Conservation (phyloP, 495 filamentous ascomycete genomes). For the Penicillium paradoxum region DNA sequence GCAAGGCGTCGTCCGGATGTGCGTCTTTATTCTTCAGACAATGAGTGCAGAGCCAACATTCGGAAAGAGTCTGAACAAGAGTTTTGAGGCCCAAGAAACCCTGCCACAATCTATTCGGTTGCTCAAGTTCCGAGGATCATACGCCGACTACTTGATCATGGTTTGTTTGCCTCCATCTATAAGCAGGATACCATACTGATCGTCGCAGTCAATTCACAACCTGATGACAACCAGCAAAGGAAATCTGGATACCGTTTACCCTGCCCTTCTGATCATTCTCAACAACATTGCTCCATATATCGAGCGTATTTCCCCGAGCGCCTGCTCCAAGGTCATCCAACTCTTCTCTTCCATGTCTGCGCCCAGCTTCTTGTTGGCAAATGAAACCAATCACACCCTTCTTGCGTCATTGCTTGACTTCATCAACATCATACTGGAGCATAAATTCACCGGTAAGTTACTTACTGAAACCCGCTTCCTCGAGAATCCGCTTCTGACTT, state of each 20-base stretch:
- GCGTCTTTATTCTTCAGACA: constrained; percentile 92
- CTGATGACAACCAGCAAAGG: constrained; percentile 91
- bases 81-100: constrained; percentile 84
- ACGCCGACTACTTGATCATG: constrained; percentile 91
- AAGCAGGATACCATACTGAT: constrained; percentile 28
- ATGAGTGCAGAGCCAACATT: constrained; percentile 91
- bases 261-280: constrained; percentile 84
- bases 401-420: constrained; percentile 81
- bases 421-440: constrained; percentile 88
- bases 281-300: constrained; percentile 88
- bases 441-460: constrained; percentile 74
- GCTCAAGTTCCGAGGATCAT: constrained; percentile 78
- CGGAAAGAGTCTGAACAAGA: constrained; percentile 81
- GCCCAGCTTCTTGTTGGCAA: constrained; percentile 89
- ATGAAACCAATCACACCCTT: constrained; percentile 84
- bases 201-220: constrained; percentile 74
- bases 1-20: constrained; percentile 92
- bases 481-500: background rate
- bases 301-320: constrained; percentile 65
- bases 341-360: constrained; percentile 93
- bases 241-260: constrained; percentile 87
- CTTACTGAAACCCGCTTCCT: background rate
- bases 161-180: constrained; percentile 28
- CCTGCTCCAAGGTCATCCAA: constrained; percentile 79
- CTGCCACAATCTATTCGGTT: constrained; percentile 77